Evolutionary conservation across 2,329 filamentous ascomycete genomes (phyloP), one percentile per base, ranked within the genome.

Genomic region (Cryphonectria japonica): DNA sequence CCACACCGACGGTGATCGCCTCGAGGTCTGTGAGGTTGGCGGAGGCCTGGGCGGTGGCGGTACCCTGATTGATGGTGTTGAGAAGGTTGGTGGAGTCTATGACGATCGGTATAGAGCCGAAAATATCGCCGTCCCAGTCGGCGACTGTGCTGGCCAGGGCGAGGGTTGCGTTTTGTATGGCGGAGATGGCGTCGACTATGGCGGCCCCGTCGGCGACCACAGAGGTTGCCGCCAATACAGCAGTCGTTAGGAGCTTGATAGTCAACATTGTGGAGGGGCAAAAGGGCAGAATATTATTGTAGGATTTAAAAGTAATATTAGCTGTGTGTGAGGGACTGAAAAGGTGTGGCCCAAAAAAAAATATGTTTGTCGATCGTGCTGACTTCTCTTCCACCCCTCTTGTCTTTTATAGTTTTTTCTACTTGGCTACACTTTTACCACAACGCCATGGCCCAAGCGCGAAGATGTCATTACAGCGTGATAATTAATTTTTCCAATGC

Each of bases 101-200:
- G 66, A 82, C 76, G 73, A 87, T 85, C 70, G 82, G 81, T 1
- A 84, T 63, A 0, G 80, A 78, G 54, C 79, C 78, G 16, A 84
- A 71, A 2, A 83, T 73, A 63, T 77, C 77, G 72, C 83, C 82
- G 9, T 78, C 73, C 82, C 82, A 85, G 26, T 70, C 63, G 26
- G 76, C 63, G 26, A 85, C 79, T 46, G 76, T 77, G 57, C 73
- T 69, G 71, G 81, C 78, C 66, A 85, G 79, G 41, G 74, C 75
- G 50, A 76, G 66, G 26, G 82, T 82, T 26, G 78, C 74, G 64
- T 75, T 64, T 69, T 77, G 73, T 74, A 85, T 81, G 52, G 74
- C 75, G 60, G 76, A 72, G 67, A 85, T 78, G 72, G 82, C 79
- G 32, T 71, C 72, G 54, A 77, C 74, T 72, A 84, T 82, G 50